phyloP scores from a whole-genome alignment of 345 rosid species.

The rapeseed (Brassica napus) region Da-Ae NC_063435.1:1684001-1684500 shows the following conservation, averaged over 20 bases:
- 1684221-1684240: constrained; percentile 97
- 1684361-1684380: constrained; percentile 99
- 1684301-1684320: not conserved
- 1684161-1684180: constrained; percentile 97
- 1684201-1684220: constrained; percentile 97
- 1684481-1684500: constrained; percentile 98
- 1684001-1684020: constrained; percentile 97
- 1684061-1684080: constrained; percentile 99
- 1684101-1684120: constrained; percentile 88
- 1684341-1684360: not conserved
- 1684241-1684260: constrained; percentile 97
- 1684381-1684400: constrained; percentile 99
- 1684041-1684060: constrained; percentile 95
- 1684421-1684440: constrained; percentile 92
- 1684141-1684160: constrained; percentile 99
- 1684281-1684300: constrained; percentile 68
- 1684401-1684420: constrained; percentile 89
- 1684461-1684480: constrained; percentile 97
- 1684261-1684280: constrained; percentile 99
- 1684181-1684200: constrained; percentile 94
- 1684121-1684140: constrained; percentile 97
- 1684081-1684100: constrained; percentile 94
- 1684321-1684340: constrained; percentile 3
- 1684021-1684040: constrained; percentile 96
- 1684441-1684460: constrained; percentile 99